Percentiles rank a stretch among this genome's conserved stretches.
Conservation (phyloP, 495 filamentous ascomycete genomes). For the Chaetomidium leptoderma region DNA sequence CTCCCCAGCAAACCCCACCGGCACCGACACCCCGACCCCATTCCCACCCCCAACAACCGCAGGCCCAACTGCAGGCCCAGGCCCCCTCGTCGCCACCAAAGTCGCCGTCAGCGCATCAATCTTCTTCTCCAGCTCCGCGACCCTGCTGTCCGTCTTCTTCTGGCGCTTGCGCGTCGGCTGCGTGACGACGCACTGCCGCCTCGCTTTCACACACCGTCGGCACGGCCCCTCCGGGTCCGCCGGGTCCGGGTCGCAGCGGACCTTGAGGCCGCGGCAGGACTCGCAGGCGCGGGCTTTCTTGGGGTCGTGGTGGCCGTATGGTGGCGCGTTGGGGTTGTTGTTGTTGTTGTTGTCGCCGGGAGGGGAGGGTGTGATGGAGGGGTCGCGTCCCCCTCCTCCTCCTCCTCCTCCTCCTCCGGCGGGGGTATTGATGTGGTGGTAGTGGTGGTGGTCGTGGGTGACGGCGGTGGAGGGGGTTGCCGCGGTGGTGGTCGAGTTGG, state of each 20-base stretch:
- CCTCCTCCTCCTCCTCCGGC: too few species aligned
- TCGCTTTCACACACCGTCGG: constrained; percentile 81
- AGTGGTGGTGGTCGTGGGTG: neutral
- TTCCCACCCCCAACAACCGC: neutral
- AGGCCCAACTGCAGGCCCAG: constrained; percentile 3
- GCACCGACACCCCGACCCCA: neutral
- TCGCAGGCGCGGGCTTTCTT: constrained; percentile 87
- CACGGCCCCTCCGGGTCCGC: constrained; percentile 63
- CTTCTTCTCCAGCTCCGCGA: constrained; percentile 91
- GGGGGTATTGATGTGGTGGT: neutral
- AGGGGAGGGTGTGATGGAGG: too few species aligned
- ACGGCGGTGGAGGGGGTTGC: neutral
- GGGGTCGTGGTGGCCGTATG: constrained; percentile 41
- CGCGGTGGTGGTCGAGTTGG: constrained; percentile 5
- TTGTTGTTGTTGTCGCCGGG: neutral
- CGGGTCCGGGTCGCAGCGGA: constrained; percentile 75
- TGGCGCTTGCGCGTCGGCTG: constrained; percentile 79
- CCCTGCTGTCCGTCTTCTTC: constrained; percentile 89
- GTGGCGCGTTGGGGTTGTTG: neutral
- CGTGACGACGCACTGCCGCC: constrained; percentile 74
- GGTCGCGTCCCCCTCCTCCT: too few species aligned
- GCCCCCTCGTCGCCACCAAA: constrained; percentile 55
- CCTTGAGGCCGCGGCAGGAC: constrained; percentile 83
- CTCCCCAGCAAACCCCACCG: neutral
- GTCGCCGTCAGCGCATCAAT: constrained; percentile 83